Base-by-base conservation (phyloP, 164 flowering plant species). In the Vitis riparia region DNA sequence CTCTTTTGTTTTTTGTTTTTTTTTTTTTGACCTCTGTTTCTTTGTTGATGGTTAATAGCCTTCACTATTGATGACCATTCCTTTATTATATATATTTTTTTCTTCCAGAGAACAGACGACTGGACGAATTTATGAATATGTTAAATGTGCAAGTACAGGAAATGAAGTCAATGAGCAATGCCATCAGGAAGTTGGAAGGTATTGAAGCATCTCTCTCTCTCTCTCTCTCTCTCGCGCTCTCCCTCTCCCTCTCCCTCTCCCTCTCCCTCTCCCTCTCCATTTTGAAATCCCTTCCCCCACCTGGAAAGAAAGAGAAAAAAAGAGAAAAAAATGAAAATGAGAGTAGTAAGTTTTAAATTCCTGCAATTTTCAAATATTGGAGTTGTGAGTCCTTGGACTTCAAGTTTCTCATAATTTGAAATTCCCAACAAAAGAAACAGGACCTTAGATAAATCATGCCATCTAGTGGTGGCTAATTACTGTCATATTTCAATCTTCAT, bases 121-220 rank as follows among this genome's bases (percentile, higher is more conserved):
- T 90, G 64, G 86, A 78, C 66, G 88, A 88, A 69, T 76, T 91
- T 47, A 71, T 76, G 77, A 82, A 65, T 29, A 51, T 87, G 70
- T 67, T 96, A 71, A 89, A 82, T 70, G 75, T 73, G 59, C 99
- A 96, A 86, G 73, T 87, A 55, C 90, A 71, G 73, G 97, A 93
- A 74, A 86, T 96, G 92, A 91, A 85, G 77, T 82, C 91, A 67
- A 89, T 93, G 91, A 82, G 83, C 52, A 81, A 58, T 79, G 76
- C 91, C 55, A 77, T 96, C 58, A 69, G 69, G 65, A 88, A 80
- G 55, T 78, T 96, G 79, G 97, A 91, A 85, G 89, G 89, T 88
- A 81, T 23, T 27, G 55, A 59, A 63, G 77, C 64, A n/a, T n/a
- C 27, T 23, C 27, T 51, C 50, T 32, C 68, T 15, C 60, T 63